Evolutionary conservation across 2,329 filamentous ascomycete genomes (phyloP), one percentile per base, ranked within the genome.

Genomic region (Microdochium trichocladiopsis): DNA sequence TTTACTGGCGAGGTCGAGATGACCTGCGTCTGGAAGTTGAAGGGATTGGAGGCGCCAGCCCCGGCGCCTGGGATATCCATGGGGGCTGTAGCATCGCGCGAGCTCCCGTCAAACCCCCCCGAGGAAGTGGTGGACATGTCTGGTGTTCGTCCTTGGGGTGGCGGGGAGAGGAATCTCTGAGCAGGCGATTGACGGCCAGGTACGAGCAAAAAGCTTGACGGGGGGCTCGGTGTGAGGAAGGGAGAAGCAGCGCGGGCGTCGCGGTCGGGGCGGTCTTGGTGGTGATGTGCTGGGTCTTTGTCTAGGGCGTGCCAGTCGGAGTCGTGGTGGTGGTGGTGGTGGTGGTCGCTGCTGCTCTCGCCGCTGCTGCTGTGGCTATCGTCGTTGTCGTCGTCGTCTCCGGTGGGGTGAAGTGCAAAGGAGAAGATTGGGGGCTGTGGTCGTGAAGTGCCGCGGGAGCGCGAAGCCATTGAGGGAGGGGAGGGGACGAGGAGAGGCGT

Each of bases 21-120:
- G 47, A 84, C 79, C 65, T 88, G 86, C 1, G 93, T 88, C 71
- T 95, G 84, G 70, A 97, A 97, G 72, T 97, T 97, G 82, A 99
- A 97, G 1, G 93, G 93, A 58, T 85, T 88, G 25, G 58, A 50
- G 23, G 57, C 52, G 37, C 51, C 55, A 49, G 58, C 52, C 36
- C 51, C 55, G 48, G 58, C 62, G 52, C 68, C 65, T 23, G 70
- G 61, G 41, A 66, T 60, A 50, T 71, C 66, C 66, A 75, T 71
- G 53, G 66, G 61, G 51, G 57, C 53, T 24, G 57, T 37, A 55
- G 64, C 56, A 55, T 64, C 57, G 65, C 61, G 49, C 58, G 60
- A 22, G 28, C 2, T 49, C 59, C 8, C 63, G 61, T 48, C 60
- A 60, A 52, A 36, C 16, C 41, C 41, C 12, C 41, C 55, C 50